A percentile compares a stretch with the other conserved stretches of the same genome.
Conservation (phyloP, 140 eudicot genomes). For the Oenanthe javanica region DNA sequence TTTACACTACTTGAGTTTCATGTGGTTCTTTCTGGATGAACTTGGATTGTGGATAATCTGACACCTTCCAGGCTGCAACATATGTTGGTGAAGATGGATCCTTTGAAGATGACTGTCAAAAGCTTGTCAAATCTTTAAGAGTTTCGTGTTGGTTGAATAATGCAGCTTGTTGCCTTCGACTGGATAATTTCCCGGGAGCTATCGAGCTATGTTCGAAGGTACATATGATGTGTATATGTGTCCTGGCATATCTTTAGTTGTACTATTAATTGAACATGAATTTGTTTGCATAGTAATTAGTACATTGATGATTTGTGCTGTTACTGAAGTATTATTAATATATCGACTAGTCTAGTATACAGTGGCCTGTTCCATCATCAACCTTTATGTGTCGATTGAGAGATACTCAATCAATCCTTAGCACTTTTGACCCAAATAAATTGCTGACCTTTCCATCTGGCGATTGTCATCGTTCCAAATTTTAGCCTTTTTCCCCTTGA, state of each 20-base stretch:
- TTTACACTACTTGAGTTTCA: neutral
- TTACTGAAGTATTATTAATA: neutral
- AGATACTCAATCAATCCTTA: neutral
- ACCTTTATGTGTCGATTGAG: neutral
- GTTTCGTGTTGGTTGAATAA: slow-evolving; percentile 63
- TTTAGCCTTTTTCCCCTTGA: neutral
- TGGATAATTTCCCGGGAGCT: slow-evolving; percentile 40
- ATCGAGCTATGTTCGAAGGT: slow-evolving; percentile 63
- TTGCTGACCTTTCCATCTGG: neutral
- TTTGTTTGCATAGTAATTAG: neutral
- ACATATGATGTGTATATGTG: neutral
- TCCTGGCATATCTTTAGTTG: neutral
- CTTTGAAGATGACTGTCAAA: slow-evolving; percentile 38
- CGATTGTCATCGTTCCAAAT: neutral
- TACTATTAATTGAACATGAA: neutral
- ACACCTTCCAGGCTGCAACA: slow-evolving; percentile 40
- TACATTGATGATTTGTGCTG: neutral
- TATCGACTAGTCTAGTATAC: neutral
- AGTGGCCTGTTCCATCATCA: neutral
- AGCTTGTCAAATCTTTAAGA: slow-evolving; percentile 42
- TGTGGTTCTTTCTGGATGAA: slow-evolving; percentile 8
- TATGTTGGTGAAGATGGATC: slow-evolving; percentile 49
- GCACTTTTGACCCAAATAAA: neutral
- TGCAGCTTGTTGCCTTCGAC: slow-evolving; percentile 65
- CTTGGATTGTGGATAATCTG: neutral